phyloP scores from a whole-genome alignment of 2,329 filamentous ascomycete genomes.

The Cryphonectria nitschkei region DNA sequence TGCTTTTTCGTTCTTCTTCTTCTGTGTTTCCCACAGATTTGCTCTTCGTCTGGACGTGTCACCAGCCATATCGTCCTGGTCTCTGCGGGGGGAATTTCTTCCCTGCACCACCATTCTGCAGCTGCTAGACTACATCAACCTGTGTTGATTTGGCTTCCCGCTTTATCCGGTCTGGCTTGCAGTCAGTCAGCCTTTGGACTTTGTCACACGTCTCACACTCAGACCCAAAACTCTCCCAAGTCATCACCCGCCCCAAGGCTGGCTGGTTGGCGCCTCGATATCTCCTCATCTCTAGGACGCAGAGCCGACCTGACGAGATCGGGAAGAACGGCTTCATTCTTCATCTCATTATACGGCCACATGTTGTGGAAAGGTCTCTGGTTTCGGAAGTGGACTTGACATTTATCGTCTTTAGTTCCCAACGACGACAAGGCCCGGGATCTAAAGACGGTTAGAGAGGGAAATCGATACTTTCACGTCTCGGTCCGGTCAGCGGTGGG shows the following conservation, averaged over 20 bases:
- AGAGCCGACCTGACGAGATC: neutral
- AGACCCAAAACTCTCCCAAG: neutral
- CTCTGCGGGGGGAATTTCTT: neutral
- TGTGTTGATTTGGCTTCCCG: neutral
- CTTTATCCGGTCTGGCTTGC: neutral
- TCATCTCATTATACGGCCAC: neutral
- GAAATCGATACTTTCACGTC: conserved; percentile 3
- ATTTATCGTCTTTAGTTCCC: conserved; percentile 5
- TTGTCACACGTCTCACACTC: neutral
- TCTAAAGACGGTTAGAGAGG: neutral
- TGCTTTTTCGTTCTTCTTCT: neutral
- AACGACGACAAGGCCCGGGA: neutral
- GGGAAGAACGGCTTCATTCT: neutral
- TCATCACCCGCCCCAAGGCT: neutral
- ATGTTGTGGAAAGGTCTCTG: conserved; percentile 24
- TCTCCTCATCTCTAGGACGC: neutral
- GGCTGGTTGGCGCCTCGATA: neutral
- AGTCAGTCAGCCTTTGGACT: neutral
- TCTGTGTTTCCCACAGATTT: too few relatives aligned
- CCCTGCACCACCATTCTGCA: neutral
- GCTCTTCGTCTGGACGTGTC: neutral
- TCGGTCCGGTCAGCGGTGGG: conserved; percentile 1
- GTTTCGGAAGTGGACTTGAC: conserved; percentile 25
- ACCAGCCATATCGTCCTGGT: neutral
- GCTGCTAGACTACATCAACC: neutral